A percentile compares a stretch with the other conserved stretches of the same genome.
phyloP scores from a whole-genome alignment of 768 basidiomycete genomes.

The Suillus sp. region DNA sequence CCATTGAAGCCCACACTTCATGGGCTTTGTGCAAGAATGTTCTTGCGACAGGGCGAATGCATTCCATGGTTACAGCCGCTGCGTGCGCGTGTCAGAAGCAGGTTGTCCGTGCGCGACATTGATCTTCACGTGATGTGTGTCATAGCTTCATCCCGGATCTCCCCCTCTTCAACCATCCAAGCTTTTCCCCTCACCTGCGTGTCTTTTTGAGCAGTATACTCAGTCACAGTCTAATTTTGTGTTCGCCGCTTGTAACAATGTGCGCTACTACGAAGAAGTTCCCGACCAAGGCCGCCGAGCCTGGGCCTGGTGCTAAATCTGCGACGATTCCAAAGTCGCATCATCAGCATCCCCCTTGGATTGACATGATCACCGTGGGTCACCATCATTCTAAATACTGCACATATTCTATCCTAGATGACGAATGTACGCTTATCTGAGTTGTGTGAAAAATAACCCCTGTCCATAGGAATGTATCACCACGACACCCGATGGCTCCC shows the following conservation, averaged over 20 bases:
- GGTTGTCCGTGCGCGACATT: conserved; percentile 33
- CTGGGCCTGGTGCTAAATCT: conserved; percentile 7
- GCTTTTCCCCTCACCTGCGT: conserved; percentile 11
- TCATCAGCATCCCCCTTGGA: conserved; percentile 54
- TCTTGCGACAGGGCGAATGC: not conserved
- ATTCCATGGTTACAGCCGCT: not conserved
- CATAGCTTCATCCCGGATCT: conserved; percentile 24
- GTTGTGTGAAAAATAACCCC: conserved; percentile 20
- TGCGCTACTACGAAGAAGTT: conserved; percentile 40
- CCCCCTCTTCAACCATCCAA: conserved; percentile 25
- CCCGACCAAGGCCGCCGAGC: conserved; percentile 36
- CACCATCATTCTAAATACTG: conserved; percentile 26
- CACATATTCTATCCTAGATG: conserved; percentile 11
- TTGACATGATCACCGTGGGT: conserved; percentile 46
- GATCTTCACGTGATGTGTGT: conserved; percentile 28
- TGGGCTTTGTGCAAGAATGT: not conserved
- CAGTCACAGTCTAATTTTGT: conserved; percentile 4
- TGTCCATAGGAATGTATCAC: conserved; percentile 68
- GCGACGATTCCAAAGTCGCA: conserved; percentile 36
- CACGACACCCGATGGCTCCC: conserved; percentile 62
- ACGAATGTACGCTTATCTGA: conserved; percentile 34
- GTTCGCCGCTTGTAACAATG: conserved; percentile 21
- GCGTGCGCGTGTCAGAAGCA: not conserved
- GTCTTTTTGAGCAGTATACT: not conserved
- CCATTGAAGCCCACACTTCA: too few relatives aligned